Conservation (phyloP, 2,329 filamentous ascomycete genomes). For the Colletotrichum eleusines region DNA sequence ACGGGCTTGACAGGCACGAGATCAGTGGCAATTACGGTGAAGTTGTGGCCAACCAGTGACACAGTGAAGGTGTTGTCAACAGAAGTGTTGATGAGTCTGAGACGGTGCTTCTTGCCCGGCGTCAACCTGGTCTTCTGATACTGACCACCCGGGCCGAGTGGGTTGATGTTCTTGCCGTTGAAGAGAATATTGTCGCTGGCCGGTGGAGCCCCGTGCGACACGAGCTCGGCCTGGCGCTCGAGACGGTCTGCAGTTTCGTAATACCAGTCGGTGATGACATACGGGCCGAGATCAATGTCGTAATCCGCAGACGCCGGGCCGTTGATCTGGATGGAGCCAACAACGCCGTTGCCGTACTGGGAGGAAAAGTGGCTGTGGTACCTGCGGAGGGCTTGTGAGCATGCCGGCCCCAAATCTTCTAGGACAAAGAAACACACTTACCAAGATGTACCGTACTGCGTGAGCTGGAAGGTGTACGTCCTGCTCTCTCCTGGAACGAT, state of each 20-base stretch:
- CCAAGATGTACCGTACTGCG: conserved; percentile 54
- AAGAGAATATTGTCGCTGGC: conserved; percentile 55
- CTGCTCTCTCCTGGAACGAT: conserved; percentile 50
- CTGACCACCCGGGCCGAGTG: conserved; percentile 46
- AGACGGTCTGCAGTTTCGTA: conserved; percentile 51
- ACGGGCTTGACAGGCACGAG: conserved; percentile 66
- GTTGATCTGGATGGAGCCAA: conserved; percentile 63
- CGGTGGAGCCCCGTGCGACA: conserved; percentile 42
- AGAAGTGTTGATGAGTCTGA: conserved; percentile 65
- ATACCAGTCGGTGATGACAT: conserved; percentile 67
- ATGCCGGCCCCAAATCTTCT: neutral
- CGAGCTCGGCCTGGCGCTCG: conserved; percentile 42
- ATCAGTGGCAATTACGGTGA: conserved; percentile 66
- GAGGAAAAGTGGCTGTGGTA: conserved; percentile 65
- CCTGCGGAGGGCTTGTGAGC: conserved; percentile 46
- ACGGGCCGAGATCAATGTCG: conserved; percentile 71
- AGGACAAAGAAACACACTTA: conserved; percentile 29
- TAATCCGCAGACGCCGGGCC: conserved; percentile 61
- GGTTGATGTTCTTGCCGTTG: conserved; percentile 56
- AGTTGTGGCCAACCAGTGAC: conserved; percentile 63
- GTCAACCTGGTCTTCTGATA: conserved; percentile 51
- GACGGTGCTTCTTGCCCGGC: conserved; percentile 60
- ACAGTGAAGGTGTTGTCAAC: conserved; percentile 63
- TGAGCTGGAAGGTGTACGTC: conserved; percentile 52
- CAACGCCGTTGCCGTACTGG: conserved; percentile 65